A percentile compares a stretch with the other conserved stretches of the same genome.
phyloP scores from a whole-genome alignment of 164 flowering plant species.

The Tetrastigma voinierianum region DNA sequence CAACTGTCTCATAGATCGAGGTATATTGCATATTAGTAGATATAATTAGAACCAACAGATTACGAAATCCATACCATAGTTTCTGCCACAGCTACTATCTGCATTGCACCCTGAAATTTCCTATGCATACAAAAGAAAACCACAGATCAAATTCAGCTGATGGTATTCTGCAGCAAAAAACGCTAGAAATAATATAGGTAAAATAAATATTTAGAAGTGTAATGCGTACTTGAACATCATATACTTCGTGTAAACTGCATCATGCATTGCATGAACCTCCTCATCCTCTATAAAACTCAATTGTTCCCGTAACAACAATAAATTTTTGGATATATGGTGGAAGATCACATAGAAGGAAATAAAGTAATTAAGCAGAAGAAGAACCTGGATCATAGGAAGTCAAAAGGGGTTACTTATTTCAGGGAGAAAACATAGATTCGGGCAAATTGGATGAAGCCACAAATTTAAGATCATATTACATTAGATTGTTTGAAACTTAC shows the following conservation, averaged over 20 bases:
- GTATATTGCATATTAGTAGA: conserved; percentile 1
- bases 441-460: background rate
- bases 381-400: conserved; percentile 46
- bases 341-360: conserved; percentile 76
- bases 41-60: background rate
- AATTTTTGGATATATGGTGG: conserved; percentile 66
- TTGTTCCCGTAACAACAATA: conserved; percentile 60
- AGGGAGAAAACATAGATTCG: background rate
- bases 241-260: conserved; percentile 71
- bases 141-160: background rate
- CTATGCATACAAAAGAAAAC: conserved; percentile 36
- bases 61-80: conserved; percentile 46
- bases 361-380: conserved; percentile 69
- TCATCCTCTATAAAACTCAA: conserved; percentile 65
- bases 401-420: conserved; percentile 13
- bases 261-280: conserved; percentile 61
- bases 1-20: background rate
- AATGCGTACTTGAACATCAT: conserved; percentile 80
- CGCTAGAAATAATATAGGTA: background rate
- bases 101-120: conserved; percentile 90
- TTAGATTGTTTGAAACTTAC: conserved; percentile 44
- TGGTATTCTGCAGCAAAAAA: background rate
- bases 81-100: conserved; percentile 72
- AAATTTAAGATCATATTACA: conserved; percentile 1
- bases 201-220: background rate